Evolutionary conservation across 2,329 filamentous ascomycete species (phyloP).

Genomic region (Aspergillus tamarii): DNA sequence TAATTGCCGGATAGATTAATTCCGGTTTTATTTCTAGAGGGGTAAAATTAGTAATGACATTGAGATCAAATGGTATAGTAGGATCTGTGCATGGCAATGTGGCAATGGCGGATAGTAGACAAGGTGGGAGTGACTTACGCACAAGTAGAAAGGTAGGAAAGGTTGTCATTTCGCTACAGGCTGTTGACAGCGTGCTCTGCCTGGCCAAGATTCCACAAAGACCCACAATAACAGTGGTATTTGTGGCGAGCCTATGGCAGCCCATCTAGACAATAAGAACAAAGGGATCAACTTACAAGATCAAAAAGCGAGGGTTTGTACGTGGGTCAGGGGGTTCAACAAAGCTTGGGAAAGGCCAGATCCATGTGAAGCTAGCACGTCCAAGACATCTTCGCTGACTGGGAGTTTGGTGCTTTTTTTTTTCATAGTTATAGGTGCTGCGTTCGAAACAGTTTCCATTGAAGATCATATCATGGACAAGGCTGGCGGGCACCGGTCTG

Average conservation of each 20-base stretch:
- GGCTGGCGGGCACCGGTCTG: conserved; percentile 21
- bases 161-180: conserved; percentile 13
- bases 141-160: conserved; percentile 8
- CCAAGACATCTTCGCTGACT: conserved; percentile 10
- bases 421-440: neutral
- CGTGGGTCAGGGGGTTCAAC: neutral
- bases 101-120: too few relatives aligned
- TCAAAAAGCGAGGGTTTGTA: neutral
- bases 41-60: too few relatives aligned
- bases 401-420: conserved; percentile 3
- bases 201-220: neutral
- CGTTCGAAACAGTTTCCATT: neutral
- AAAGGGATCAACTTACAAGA: neutral
- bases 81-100: too few relatives aligned
- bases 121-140: conserved; percentile 9
- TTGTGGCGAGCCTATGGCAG: conserved; percentile 5
- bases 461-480: conserved; percentile 18
- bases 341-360: too few relatives aligned
- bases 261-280: conserved; percentile 7
- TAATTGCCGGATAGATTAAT: too few relatives aligned
- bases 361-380: too few relatives aligned
- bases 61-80: too few relatives aligned
- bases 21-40: too few relatives aligned
- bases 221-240: neutral
- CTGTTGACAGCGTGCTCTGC: conserved; percentile 16